Conservation (phyloP, 176 grass and related monocot genomes). For the Urochloa ruziziensis region DNA sequence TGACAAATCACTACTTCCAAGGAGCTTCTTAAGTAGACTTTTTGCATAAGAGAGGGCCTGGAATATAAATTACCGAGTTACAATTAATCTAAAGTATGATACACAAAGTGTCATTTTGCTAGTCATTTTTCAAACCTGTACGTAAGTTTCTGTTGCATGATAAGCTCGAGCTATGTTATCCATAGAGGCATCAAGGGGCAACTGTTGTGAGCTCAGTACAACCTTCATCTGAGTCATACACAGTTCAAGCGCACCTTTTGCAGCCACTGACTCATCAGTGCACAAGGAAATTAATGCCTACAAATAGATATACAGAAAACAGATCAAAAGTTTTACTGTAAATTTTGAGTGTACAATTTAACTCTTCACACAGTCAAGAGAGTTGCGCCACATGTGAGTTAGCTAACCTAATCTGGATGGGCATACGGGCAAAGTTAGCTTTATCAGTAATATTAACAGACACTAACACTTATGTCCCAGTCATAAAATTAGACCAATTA, state of each 20-base stretch:
- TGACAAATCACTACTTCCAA: constrained; percentile 62
- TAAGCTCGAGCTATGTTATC: constrained; percentile 81
- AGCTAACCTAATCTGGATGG: not conserved
- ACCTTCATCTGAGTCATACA: constrained; percentile 85
- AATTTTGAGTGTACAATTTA: not conserved
- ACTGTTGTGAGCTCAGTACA: constrained; percentile 69
- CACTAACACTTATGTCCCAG: not conserved
- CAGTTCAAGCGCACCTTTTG: constrained; percentile 86
- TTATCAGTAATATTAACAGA: not conserved
- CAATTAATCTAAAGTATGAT: constrained; percentile 26
- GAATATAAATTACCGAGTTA: constrained; percentile 29
- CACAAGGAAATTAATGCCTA: constrained; percentile 96
- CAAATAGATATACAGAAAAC: constrained; percentile 36
- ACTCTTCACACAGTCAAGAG: not conserved
- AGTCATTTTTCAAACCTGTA: constrained; percentile 65
- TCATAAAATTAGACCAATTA: not conserved
- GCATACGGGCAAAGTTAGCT: not conserved
- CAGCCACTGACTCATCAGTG: constrained; percentile 69
- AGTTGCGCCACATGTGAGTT: not conserved
- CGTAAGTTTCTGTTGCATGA: constrained; percentile 96
- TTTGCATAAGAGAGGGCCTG: constrained; percentile 86
- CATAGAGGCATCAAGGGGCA: constrained; percentile 87
- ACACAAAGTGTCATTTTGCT: constrained; percentile 25
- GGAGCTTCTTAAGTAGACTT: constrained; percentile 68
- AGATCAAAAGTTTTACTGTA: not conserved